Evolutionary conservation across 2,329 filamentous ascomycete genomes (phyloP), one percentile per base, ranked within the genome.

Genomic region (Colletotrichum sp.): DNA sequence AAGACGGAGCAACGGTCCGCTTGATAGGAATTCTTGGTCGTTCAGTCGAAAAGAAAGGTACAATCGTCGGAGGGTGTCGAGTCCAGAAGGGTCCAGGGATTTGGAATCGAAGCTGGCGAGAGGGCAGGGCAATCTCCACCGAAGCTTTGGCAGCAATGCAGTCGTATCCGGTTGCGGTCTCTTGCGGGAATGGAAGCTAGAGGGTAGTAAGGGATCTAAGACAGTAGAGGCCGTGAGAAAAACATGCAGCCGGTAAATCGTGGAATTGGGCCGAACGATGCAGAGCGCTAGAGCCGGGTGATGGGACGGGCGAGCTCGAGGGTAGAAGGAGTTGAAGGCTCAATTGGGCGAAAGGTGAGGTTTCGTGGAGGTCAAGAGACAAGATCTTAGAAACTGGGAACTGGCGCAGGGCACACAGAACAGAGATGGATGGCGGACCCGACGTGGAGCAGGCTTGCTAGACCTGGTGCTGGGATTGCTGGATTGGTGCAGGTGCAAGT

Each of bases 301-400:
- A 62, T 36, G 69, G 62, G 39, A 60, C 48, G 27, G 52, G 39
- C 22, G 32, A n/a, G 58, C 43, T 52, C 43, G 30, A 30, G 30
- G 18, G 27, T 56, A 36, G 28, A 64, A 16, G 56, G 66, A 32
- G 69, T 64, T 16, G 70, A 56, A 66, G 43, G 48, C 64, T 73
- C 74, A 68, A 76, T 76, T 74, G 74, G 36, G 64, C 18, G 52
- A 34, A 25, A 28, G 55, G 22, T 64, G 69, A 67, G 32, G 43
- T 68, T 75, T 75, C 69, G 73, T 48, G n/a, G 43, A 55, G 48
- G 66, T 74, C 48, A 58, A 73, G 70, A 68, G 70, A 68, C 64
- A 52, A 60, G 74, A 75, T 74, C 74, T 73, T n/a, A 68, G 74
- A 66, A 69, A 75, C 74, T 68, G 70, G 70, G 70, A 75, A 73